phyloP scores from a whole-genome alignment of 352 stramenopile genomes.

The Phytophthora kernoviae region DNA sequence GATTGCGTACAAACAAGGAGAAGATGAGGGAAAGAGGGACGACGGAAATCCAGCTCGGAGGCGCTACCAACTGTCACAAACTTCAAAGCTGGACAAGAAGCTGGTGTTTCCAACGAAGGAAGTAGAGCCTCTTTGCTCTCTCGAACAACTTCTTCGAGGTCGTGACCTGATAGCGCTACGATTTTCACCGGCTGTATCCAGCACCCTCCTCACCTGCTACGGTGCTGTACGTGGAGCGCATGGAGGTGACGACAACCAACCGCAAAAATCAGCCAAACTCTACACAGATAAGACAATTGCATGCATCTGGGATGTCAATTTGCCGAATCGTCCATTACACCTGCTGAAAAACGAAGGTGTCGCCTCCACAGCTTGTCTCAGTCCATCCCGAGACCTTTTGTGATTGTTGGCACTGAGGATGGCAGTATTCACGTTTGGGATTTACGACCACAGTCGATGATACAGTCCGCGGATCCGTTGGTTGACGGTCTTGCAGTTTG shows the following conservation, averaged over 20 bases:
- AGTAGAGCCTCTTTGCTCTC: constrained; percentile 4
- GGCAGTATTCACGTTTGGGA: constrained; percentile 76
- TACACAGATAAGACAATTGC: constrained; percentile 53
- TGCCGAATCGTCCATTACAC: constrained; percentile 45
- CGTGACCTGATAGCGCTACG: constrained; percentile 42
- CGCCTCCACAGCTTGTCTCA: constrained; percentile 43
- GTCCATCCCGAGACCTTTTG: constrained; percentile 59
- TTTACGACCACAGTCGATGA: constrained; percentile 39
- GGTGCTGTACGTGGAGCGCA: constrained; percentile 7
- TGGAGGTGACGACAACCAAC: constrained; percentile 5
- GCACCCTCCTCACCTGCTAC: constrained; percentile 52
- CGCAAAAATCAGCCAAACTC: constrained; percentile 3
- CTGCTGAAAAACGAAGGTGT: constrained; percentile 56
- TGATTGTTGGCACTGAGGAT: constrained; percentile 59
- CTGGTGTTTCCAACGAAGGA: constrained; percentile 33
- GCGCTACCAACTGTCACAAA: constrained; percentile 43
- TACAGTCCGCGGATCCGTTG: constrained; percentile 17
- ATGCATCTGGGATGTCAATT: constrained; percentile 74
- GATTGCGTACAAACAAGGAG: constrained; percentile 6
- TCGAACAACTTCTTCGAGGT: constrained; percentile 37
- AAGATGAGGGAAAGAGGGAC: constrained; percentile 22
- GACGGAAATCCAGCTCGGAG: constrained; percentile 6
- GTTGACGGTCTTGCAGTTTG: constrained; percentile 36
- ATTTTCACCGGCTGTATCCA: constrained; percentile 60
- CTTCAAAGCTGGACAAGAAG: constrained; percentile 37